Evolutionary conservation across 768 basidiomycete species (phyloP), one percentile per base, ranked within the genome.

Genomic region (Mycena vulgaris): DNA sequence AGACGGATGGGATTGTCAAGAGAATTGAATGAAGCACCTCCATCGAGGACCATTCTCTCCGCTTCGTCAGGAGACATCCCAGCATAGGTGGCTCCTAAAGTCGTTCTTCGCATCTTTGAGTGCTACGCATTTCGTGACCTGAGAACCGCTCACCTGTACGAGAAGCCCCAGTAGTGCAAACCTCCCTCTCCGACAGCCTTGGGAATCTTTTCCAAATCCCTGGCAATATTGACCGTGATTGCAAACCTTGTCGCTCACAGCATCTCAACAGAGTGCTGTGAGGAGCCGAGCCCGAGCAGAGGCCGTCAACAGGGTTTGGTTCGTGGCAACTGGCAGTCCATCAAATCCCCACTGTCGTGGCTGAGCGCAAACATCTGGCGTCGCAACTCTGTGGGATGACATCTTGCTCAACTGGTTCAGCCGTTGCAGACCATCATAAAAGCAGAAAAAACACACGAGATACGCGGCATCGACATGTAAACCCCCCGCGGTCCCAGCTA

Each of bases 401-500:
- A 70, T 19, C 68, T 69, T 42, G 40, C 2, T 7, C 6, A 33
- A 27, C n/a, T 30, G 7, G n/a, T n/a, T n/a, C n/a, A n/a, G n/a
- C n/a, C n/a, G n/a, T n/a, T n/a, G n/a, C n/a, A n/a, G n/a, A n/a
- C n/a, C n/a, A n/a, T n/a, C n/a, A n/a, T n/a, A n/a, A n/a, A n/a
- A n/a, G n/a, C n/a, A n/a, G n/a, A 48, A 27, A 17, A 39, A 17
- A 58, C 61, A 9, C 37, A 65, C 68, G 68, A 70, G 51, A 70
- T 64, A 2, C 68, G 62, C 6, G 68, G 63, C 17, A 49, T 64
- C 5, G 68, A 58, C 68, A 70, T 64, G 35, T 70, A 64, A 4
- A 70, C 63, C 2, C 68, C 68, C 16, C 68, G 68, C 28, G 63
- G 63, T 70, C 68, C 68, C 68, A 70, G 57, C 68, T 60, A 14